Evolutionary conservation across 345 rosid genomes (phyloP), one percentile per base, ranked within the genome.

Genomic region (Corchorus olitorius): DNA sequence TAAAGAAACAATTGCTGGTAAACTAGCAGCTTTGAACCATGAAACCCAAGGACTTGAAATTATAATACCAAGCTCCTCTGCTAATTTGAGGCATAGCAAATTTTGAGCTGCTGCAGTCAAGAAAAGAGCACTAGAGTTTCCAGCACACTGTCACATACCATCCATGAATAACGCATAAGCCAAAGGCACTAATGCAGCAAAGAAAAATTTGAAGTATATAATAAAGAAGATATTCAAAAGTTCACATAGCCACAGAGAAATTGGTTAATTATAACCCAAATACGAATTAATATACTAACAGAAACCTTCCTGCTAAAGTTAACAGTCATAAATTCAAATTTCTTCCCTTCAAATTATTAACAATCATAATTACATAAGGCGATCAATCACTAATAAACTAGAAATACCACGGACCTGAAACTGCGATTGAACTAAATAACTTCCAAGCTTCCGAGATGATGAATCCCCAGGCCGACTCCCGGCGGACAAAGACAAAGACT

Each of bases 31-130:
- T 84, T 92, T 93, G 78, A 96, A 92, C 99, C 98, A 96, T 60
- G 93, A 86, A 74, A 96, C 86, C 99, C 99, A 96, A 37, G 99
- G 99, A 80, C 78, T 91, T 59, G 92, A 33, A 70, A 96, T 78
- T 12, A 87, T 79, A 64, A 96, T 92, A 63, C 99, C 99, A 73
- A 96, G 91, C 82, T 92, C 98, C 91, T 91, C 97, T 0, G 98
- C 99, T 78, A 96, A 73, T 85, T 96, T 96, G 68, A 96, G 94
- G 76, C 97, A 93, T 60, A 96, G 83, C 82, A 96, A 85, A 81
- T 96, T 96, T 82, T 93, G 99, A 65, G 98, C 99, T 50, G 99
- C 94, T 41, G 98, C 98, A 62, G 99, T 96, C 58, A 96, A 88
- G 86, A 93, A 96, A 68, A 96, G 97, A 43, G 98, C 98, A 84